phyloP scores from a whole-genome alignment of 2,329 filamentous ascomycete genomes.

The Colletotrichum gigasporum region DNA sequence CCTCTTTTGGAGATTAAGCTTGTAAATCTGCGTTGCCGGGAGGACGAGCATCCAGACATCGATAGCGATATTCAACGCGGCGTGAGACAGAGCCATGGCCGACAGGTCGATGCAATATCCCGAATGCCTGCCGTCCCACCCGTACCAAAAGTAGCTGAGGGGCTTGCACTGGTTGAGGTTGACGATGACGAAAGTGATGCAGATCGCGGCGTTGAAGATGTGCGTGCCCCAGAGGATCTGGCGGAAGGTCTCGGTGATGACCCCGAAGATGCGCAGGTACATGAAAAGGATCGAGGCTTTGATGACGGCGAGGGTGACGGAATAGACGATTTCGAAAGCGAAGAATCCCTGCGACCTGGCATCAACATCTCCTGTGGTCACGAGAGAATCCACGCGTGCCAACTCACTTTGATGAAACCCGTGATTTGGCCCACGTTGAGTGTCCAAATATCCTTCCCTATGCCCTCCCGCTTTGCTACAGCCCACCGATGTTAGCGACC shows the following conservation, averaged over 20 bases:
- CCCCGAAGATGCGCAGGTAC: constrained; percentile 49
- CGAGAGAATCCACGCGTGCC: too few relatives aligned
- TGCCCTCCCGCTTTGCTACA: background rate
- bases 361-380: too few relatives aligned
- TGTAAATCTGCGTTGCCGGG: constrained; percentile 20
- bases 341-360: constrained; percentile 1
- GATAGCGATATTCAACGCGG: constrained; percentile 8
- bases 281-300: constrained; percentile 48
- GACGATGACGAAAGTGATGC: constrained; percentile 43
- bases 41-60: constrained; percentile 25
- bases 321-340: constrained; percentile 22
- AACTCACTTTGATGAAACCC: background rate
- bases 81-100: constrained; percentile 17
- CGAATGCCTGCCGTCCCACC: constrained; percentile 12
- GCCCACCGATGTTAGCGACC: too few relatives aligned
- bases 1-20: constrained; percentile 22
- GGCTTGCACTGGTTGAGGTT: constrained; percentile 40
- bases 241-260: constrained; percentile 34
- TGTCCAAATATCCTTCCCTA: constrained; percentile 23
- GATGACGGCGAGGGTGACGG: constrained; percentile 47
- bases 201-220: constrained; percentile 15
- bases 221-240: constrained; percentile 35
- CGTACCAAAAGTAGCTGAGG: constrained; percentile 23
- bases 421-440: constrained; percentile 10
- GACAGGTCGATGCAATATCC: constrained; percentile 19